phyloP scores from a whole-genome alignment of 305 asterid genomes.

The Rubia tinctorum region DNA sequence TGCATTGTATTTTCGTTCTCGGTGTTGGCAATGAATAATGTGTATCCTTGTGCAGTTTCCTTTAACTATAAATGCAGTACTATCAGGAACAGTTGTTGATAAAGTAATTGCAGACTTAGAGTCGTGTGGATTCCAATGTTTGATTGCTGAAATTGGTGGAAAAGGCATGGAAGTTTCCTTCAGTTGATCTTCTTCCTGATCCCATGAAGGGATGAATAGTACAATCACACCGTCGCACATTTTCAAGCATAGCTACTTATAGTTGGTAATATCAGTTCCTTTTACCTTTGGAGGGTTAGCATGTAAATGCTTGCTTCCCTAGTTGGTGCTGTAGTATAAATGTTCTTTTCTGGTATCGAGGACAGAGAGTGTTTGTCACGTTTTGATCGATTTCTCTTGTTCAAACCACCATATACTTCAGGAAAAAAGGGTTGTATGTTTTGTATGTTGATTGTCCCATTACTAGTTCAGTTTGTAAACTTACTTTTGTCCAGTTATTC shows the following conservation, averaged over 20 bases:
- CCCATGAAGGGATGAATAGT: not conserved
- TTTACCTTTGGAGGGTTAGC: not conserved
- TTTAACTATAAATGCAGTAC: conserved; percentile 55
- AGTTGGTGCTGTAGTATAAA: not conserved
- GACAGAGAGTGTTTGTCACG: no score
- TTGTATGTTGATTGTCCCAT: not conserved
- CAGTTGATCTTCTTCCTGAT: conserved; percentile 26
- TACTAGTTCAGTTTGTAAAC: no score
- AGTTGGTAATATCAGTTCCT: conserved; percentile 6
- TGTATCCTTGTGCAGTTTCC: conserved; percentile 21
- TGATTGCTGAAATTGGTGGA: conserved; percentile 90
- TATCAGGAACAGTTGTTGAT: conserved; percentile 80
- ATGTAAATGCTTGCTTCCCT: not conserved
- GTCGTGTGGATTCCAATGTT: conserved; percentile 72
- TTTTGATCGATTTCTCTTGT: no score
- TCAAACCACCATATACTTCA: no score
- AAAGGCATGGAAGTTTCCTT: conserved; percentile 76
- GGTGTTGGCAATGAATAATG: not conserved
- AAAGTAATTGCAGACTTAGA: conserved; percentile 69
- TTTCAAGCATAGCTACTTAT: conserved; percentile 6
- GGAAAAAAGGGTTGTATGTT: no score
- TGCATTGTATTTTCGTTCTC: not conserved
- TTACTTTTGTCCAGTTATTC: not conserved
- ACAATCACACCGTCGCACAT: not conserved
- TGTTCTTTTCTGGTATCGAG: not conserved